Base-by-base conservation (phyloP, 2,329 filamentous ascomycete species). In the Colletotrichum higginsianum region DNA sequence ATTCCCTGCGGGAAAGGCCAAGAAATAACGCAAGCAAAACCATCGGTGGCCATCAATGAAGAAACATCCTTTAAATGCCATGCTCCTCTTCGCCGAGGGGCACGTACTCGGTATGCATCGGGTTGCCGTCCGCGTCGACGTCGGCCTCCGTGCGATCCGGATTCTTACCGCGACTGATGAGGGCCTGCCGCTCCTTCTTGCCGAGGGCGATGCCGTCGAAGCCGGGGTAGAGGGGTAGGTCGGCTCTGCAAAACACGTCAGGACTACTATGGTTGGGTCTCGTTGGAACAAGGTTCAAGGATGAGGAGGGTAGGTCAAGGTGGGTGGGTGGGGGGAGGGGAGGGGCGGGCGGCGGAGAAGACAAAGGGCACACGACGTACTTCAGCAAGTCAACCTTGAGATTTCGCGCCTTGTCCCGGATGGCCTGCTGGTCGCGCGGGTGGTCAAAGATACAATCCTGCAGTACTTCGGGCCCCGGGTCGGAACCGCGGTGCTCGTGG, bases 401-500 rank as follows among this genome's bases (percentile, higher is more conserved):
- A 67, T 88, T 85, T 61, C 88, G 85, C n/a, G 88, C 88, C 78
- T 87, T 88, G 81, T 90, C 88, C 8, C 88, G 87, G 67, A 88
- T 83, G 5, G 86, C 85, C 77, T 89, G 88, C 79, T 89, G 88
- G 75, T 86, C 84, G 61, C 88, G 86, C 2, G 77, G 76, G 18
- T 79, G 74, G 53, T 86, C 80, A 65, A 88, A 88, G 2, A 75
- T 75, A 38, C 82, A 78, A 6, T 75, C 50, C 35, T 72, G 75
- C 68, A 77, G 76, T 15, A 52, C 55, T 58, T 64, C 68, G 4
- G 53, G 47, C 21, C 67, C 56, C 26, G 62, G 67, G 6, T 38
- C 30, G 35, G 40, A 52, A n/a, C 21, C 13, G 18, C 55, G 42
- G 9, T 26, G 13, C 12, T 60, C 64, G 21, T 77, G 78, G 18